Base-by-base conservation (phyloP, 2,329 filamentous ascomycete genomes). In the Pseudocercospora crystallina region DNA sequence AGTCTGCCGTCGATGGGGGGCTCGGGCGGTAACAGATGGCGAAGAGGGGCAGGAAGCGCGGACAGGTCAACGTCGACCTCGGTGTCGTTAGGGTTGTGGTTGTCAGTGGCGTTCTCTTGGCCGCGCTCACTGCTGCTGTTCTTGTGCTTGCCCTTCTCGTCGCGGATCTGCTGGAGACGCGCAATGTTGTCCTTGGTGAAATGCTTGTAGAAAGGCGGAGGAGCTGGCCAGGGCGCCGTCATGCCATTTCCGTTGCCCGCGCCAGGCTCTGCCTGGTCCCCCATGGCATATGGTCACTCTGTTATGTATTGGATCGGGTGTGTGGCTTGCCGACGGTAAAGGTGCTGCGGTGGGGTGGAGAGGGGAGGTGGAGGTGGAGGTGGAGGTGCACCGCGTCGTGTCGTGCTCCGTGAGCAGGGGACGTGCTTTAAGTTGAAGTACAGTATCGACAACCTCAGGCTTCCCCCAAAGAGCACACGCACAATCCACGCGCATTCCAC, bases 121-220 rank as follows among this genome's bases (percentile, higher is more conserved):
- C 30, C 12, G 46, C 39, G 14, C 38, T 33, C 8, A 37, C 39
- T 52, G 48, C 20, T 26, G 20, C 20, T 3, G 20, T 26, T 26
- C 20, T 26, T 26, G 20, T 26, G 3, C n/a, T 45, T 14, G 40
- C 40, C 56, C 11, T 54, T 53, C 47, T 63, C 61, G 54, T 61
- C 62, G 45, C 64, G 65, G 5, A 62, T 49, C 13, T 63, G 60
- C 29, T 56, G 57, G 17, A 87, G 71, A 41, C 82, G 82, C 11
- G 81, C 72, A 45, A 89, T 64, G 65, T 92, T 95, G 26, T 86
- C 82, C 2, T 83, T 70, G 0, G 89, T 96, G 72, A 97, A 97
- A 68, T 88, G 80, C 60, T 86, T 85, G 84, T 89, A 97, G 73
- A 96, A 95, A 1, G 86, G 85, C 20, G 94, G 94, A 20, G 94